Percentiles rank a stretch among this genome's conserved stretches.
phyloP scores from a whole-genome alignment of 1,284 basidiomycete genomes.

The Pisolithus thermaeus region DNA sequence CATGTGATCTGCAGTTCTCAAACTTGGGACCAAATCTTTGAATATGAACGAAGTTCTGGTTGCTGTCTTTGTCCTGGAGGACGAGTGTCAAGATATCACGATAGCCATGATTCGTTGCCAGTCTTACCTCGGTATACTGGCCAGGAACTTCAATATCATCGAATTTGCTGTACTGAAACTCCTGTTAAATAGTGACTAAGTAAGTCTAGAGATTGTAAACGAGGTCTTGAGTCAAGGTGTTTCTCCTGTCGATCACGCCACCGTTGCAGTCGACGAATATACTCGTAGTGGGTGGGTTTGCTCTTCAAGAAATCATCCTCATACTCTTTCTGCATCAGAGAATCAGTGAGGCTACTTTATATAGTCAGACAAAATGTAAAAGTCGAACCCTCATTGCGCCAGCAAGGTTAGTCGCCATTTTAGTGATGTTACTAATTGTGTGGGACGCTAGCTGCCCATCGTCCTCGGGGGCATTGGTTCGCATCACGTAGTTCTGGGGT shows the following conservation, averaged over 20 bases:
- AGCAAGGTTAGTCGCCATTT: constrained; percentile 69
- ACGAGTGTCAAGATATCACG: constrained; percentile 2
- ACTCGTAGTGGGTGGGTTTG: constrained; percentile 82
- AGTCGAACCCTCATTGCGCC: constrained; percentile 58
- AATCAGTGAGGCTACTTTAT: neutral
- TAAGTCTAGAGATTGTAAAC: constrained; percentile 83
- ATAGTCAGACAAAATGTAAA: constrained; percentile 3
- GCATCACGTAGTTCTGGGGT: constrained; percentile 62
- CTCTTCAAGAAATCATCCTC: constrained; percentile 88
- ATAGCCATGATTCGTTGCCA: neutral
- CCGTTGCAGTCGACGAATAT: constrained; percentile 83
- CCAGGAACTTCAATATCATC: constrained; percentile 99
- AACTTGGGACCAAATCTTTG: constrained; percentile 89
- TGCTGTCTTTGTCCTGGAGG: constrained; percentile 85
- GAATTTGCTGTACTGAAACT: constrained; percentile 97
- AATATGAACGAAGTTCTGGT: constrained; percentile 89
- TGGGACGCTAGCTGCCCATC: constrained; percentile 66
- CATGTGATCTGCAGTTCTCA: constrained; percentile 83
- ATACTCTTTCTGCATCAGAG: constrained; percentile 65
- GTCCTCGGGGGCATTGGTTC: constrained; percentile 66
- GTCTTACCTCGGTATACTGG: constrained; percentile 87
- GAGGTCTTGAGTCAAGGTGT: constrained; percentile 77
- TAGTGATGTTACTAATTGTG: constrained; percentile 58
- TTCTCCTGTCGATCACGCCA: constrained; percentile 95
- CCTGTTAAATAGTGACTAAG: constrained; percentile 93